A percentile compares a stretch with the other conserved stretches of the same genome.
Conservation (phyloP, 2,329 filamentous ascomycete species). For the Aspergillus amoenus region DNA sequence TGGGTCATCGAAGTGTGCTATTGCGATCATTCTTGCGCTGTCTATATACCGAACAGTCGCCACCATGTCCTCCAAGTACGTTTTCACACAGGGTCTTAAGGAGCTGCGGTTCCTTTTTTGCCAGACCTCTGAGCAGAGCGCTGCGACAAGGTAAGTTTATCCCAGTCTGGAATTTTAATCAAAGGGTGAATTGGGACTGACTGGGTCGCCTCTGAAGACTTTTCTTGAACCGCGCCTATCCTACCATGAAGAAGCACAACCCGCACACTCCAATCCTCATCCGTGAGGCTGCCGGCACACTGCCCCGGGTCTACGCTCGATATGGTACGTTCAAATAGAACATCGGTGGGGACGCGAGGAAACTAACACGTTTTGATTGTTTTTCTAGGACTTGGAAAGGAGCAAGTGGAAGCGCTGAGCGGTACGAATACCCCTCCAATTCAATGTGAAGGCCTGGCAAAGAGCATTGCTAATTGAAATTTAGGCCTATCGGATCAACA, state of each 20-base stretch:
- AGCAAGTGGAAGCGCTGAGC: constrained; percentile 63
- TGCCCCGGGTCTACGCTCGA: constrained; percentile 86
- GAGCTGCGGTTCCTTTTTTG: constrained; percentile 98
- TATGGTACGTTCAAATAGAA: constrained; percentile 64
- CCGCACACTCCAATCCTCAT: constrained; percentile 90
- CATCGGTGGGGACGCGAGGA: background rate
- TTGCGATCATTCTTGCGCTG: background rate
- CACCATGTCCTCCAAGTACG: constrained; percentile 88
- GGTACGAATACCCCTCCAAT: constrained; percentile 43
- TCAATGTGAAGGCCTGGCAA: background rate
- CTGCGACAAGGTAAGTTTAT: constrained; percentile 71
- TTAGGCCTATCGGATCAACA: constrained; percentile 67
- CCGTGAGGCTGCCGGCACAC: constrained; percentile 81
- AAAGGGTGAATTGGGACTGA: background rate
- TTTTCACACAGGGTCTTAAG: constrained; percentile 82
- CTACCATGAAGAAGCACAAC: constrained; percentile 99
- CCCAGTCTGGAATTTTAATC: background rate
- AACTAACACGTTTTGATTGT: constrained; percentile 16
- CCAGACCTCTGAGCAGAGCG: constrained; percentile 88
- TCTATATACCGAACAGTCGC: constrained; percentile 6
- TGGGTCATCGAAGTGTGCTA: background rate
- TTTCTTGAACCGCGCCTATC: constrained; percentile 88
- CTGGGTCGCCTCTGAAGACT: constrained; percentile 54
- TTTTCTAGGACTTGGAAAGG: constrained; percentile 62
- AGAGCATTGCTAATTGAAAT: background rate